These are phyloP conservation scores for Pseudocercospora fijiensis DNA, from an alignment of 2,329 filamentous ascomycete species.

Conservation along the genomic window DNA sequence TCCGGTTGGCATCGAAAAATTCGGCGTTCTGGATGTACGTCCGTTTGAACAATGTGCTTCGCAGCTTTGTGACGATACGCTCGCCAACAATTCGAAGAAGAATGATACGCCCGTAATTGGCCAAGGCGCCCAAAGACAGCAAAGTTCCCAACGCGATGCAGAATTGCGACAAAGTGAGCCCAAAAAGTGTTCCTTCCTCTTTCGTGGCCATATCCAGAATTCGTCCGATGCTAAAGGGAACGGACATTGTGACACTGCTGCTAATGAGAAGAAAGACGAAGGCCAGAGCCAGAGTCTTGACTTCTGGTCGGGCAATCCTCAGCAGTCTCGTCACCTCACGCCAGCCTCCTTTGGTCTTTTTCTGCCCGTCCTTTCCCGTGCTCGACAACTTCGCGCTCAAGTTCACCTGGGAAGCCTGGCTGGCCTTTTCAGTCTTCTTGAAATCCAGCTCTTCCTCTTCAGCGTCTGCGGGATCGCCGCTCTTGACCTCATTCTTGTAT, in stretches of 20 bases:
- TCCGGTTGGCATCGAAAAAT: conserved; percentile 97
- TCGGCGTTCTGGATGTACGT: conserved; percentile 98
- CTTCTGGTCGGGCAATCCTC: conserved; percentile 83
- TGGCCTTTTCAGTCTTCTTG: conserved; percentile 75
- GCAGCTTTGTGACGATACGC: conserved; percentile 83
- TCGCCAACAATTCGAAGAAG: conserved; percentile 93
- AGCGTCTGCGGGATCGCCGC: conserved; percentile 37
- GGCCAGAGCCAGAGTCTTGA: conserved; percentile 73
- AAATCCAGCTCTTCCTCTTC: conserved; percentile 59
- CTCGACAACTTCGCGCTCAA: conserved; percentile 83
- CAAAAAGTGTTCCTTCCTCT: conserved; percentile 70
- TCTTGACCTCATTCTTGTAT: conserved; percentile 24
- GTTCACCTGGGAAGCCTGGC: conserved; percentile 84
- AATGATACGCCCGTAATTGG: conserved; percentile 92
- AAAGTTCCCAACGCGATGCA: conserved; percentile 74
- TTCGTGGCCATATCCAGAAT: conserved; percentile 90
- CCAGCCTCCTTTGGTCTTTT: conserved; percentile 55
- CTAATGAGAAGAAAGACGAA: conserved; percentile 85
- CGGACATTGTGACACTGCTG: conserved; percentile 89
- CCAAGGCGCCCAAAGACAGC: conserved; percentile 77
- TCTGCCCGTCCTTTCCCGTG: conserved; percentile 59
- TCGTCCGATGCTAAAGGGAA: conserved; percentile 94
- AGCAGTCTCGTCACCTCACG: conserved; percentile 82
- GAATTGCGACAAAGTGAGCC: conserved; percentile 81
- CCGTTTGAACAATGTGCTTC: conserved; percentile 83